Percentiles rank a stretch among this genome's conserved stretches.
Evolutionary conservation across 2,329 filamentous ascomycete species (phyloP).

Genomic region (Helicocarpus griseus): DNA sequence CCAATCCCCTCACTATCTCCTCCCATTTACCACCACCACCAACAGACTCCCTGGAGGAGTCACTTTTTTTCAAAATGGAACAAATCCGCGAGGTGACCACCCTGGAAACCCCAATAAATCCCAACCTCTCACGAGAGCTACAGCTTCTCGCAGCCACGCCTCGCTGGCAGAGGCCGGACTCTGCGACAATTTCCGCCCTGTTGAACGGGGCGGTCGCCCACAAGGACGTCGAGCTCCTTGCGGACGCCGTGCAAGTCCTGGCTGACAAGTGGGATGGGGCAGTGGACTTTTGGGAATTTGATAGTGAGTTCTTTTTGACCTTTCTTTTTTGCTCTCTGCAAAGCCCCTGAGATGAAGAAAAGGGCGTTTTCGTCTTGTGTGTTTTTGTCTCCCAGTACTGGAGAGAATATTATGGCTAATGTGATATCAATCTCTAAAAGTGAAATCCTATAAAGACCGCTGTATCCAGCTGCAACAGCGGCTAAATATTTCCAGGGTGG

Average conservation of each 20-base stretch:
- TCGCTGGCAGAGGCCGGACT: neutral
- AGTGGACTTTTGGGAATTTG: neutral
- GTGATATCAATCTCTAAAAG: neutral
- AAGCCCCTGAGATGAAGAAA: no score
- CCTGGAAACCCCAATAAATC: neutral
- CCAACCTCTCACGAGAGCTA: neutral
- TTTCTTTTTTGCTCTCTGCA: neutral
- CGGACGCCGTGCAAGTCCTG: neutral
- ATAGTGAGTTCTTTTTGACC: neutral
- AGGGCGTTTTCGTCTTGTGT: no score
- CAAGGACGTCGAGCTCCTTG: neutral
- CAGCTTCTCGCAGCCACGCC: neutral
- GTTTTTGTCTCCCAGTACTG: no score
- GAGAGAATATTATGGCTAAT: neutral
- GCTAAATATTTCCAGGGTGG: neutral
- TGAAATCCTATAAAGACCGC: neutral
- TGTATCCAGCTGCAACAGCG: neutral
- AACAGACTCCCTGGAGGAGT: neutral
- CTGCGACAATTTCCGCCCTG: neutral
- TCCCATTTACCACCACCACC: no score
- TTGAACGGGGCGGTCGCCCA: neutral
- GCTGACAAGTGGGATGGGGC: neutral
- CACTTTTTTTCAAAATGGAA: neutral
- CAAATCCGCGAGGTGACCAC: neutral
- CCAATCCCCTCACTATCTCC: neutral